phyloP scores from a whole-genome alignment of 75 land plant species.

The Azolla pinnata region DNA sequence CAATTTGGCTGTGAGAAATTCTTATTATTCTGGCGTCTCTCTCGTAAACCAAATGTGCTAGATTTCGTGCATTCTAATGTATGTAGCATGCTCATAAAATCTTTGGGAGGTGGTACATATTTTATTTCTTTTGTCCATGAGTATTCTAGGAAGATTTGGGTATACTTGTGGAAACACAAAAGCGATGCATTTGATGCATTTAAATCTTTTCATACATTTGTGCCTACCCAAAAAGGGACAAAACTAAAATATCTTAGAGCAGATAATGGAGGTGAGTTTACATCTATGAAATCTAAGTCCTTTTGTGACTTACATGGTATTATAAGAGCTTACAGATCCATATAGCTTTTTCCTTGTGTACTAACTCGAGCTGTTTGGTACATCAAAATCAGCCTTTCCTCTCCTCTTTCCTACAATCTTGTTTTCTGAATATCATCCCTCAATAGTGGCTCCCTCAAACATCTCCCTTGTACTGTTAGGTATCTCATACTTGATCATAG shows the following conservation, averaged over 20 bases:
- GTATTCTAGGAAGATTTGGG: conserved; percentile 5
- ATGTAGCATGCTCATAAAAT: neutral
- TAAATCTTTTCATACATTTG: conserved; percentile 4
- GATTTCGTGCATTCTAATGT: neutral
- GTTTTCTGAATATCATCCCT: no score
- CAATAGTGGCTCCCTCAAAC: no score
- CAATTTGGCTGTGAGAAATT: neutral
- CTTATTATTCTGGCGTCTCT: conserved; percentile 1
- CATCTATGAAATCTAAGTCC: conserved; percentile 1
- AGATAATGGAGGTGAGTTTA: conserved; percentile 21
- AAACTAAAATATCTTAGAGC: conserved; percentile 7
- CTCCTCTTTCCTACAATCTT: no score
- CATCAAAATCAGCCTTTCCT: no score
- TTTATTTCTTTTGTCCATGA: conserved; percentile 19
- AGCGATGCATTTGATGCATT: conserved; percentile 1
- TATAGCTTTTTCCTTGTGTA: conserved; percentile 1
- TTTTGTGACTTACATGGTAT: conserved; percentile 2
- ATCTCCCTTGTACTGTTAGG: no score
- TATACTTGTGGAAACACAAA: neutral
- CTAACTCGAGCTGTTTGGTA: no score
- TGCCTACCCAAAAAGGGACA: neutral
- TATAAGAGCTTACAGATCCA: conserved; percentile 3
- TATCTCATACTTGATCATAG: no score
- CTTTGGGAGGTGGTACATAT: conserved; percentile 1
- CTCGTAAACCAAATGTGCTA: conserved; percentile 2